A percentile compares a stretch with the other conserved stretches of the same genome.
Evolutionary conservation across 75 land plant genomes (phyloP).

Genomic region (Pseudotsuga menziesii): DNA sequence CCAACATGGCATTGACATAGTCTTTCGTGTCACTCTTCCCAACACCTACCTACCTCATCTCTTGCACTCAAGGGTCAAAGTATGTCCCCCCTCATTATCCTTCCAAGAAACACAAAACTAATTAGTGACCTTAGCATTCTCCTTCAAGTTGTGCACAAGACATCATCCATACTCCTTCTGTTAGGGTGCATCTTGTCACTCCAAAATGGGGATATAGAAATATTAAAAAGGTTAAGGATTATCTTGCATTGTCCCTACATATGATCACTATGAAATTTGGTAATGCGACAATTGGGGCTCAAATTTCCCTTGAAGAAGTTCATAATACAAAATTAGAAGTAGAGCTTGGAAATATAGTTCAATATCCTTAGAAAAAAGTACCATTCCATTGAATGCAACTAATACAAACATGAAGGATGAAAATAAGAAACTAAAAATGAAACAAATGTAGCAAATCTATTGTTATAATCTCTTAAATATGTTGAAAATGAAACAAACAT

Average conservation of each 20-base stretch:
- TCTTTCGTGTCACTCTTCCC: too few relatives aligned
- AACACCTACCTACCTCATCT: too few relatives aligned
- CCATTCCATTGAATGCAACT: constrained; percentile 31
- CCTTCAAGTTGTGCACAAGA: too few relatives aligned
- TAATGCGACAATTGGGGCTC: constrained; percentile 37
- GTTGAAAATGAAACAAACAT: constrained; percentile 20
- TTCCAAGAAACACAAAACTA: too few relatives aligned
- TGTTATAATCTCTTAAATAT: constrained; percentile 14
- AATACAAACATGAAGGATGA: constrained; percentile 32
- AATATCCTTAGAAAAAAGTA: constrained; percentile 44
- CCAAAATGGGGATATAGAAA: not conserved
- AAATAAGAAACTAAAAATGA: constrained; percentile 28
- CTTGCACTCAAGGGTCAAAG: too few relatives aligned
- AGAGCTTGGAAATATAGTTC: constrained; percentile 27
- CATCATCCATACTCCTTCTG: too few relatives aligned
- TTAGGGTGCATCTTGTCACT: too few relatives aligned
- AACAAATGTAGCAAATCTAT: constrained; percentile 10
- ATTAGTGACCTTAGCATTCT: too few relatives aligned
- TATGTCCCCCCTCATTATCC: too few relatives aligned
- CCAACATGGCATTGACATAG: too few relatives aligned
- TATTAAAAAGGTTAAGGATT: constrained; percentile 54
- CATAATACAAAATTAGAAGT: constrained; percentile 25
- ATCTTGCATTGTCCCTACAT: constrained; percentile 45
- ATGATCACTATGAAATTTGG: constrained; percentile 48
- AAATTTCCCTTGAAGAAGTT: constrained; percentile 25